These are phyloP conservation scores for Tuber brumale DNA, from an alignment of 495 filamentous ascomycete species.

Conservation along the genomic window DNA sequence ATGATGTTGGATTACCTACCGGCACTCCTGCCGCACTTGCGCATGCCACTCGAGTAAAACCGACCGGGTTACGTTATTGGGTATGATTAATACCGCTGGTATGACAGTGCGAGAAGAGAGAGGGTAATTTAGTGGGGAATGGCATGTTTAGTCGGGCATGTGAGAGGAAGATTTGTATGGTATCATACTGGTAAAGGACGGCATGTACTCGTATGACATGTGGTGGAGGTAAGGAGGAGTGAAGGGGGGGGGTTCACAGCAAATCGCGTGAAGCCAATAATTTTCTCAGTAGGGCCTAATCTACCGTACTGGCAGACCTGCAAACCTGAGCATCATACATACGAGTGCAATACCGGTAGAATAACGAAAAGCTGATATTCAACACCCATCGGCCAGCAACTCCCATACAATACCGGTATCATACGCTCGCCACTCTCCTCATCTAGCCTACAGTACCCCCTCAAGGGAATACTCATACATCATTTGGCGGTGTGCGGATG, in stretches of 20 bases:
- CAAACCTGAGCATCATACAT: background rate
- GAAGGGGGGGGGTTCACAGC: background rate
- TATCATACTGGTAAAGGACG: too few relatives aligned
- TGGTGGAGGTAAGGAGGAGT: background rate
- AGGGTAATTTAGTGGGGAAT: background rate
- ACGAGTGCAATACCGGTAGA: background rate
- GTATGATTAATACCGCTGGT: background rate
- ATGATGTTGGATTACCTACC: too few relatives aligned
- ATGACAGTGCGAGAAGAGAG: background rate
- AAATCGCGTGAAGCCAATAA: background rate
- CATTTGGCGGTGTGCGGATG: background rate
- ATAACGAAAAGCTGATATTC: background rate
- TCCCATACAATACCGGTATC: background rate
- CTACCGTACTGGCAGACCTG: background rate
- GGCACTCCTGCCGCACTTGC: too few relatives aligned
- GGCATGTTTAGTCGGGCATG: background rate
- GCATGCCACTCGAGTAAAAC: background rate
- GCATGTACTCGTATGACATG: background rate
- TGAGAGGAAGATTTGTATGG: background rate
- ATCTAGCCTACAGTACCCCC: background rate
- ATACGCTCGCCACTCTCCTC: background rate
- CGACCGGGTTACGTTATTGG: background rate
- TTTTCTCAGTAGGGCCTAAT: too few relatives aligned
- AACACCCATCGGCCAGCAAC: background rate
- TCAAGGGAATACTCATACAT: background rate